Conservation (phyloP, 495 filamentous ascomycete genomes). For the Aspergillus conjunctus region DNA sequence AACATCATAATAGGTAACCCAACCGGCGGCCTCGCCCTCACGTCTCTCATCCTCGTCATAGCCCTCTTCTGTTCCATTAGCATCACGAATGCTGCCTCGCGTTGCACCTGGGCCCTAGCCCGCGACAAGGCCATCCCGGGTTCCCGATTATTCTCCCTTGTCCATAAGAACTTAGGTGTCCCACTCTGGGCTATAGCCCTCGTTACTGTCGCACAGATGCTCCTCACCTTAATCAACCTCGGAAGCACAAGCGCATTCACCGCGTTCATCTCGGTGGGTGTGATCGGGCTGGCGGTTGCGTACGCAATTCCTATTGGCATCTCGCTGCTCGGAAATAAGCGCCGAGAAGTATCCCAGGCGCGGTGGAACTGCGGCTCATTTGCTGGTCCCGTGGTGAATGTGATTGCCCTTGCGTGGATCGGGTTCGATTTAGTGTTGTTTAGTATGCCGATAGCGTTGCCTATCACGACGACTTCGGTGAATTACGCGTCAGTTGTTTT, state of each 20-base stretch:
- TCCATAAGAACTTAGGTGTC: slow-evolving; percentile 34
- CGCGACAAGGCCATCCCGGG: slow-evolving; percentile 54
- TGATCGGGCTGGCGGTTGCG: slow-evolving; percentile 58
- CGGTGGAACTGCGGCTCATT: slow-evolving; percentile 58
- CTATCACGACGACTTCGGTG: slow-evolving; percentile 52
- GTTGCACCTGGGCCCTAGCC: slow-evolving; percentile 62
- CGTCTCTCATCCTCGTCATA: slow-evolving; percentile 61
- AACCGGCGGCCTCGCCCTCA: slow-evolving; percentile 50
- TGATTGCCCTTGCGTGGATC: slow-evolving; percentile 61
- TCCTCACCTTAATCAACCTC: slow-evolving; percentile 64
- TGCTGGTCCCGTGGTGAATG: slow-evolving; percentile 57
- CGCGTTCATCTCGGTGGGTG: slow-evolving; percentile 65
- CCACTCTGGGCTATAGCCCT: slow-evolving; percentile 42
- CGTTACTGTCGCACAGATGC: slow-evolving; percentile 43
- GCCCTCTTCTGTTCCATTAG: slow-evolving; percentile 63
- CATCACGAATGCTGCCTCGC: slow-evolving; percentile 61
- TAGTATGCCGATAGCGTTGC: slow-evolving; percentile 54
- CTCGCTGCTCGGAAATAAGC: slow-evolving; percentile 50
- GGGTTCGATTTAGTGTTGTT: slow-evolving; percentile 60
- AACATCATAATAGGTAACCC: slow-evolving; percentile 48
- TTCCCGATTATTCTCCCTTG: slow-evolving; percentile 35
- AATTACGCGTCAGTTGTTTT: slow-evolving; percentile 69
- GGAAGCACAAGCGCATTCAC: slow-evolving; percentile 61
- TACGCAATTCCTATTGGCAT: slow-evolving; percentile 61
- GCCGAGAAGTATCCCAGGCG: slow-evolving; percentile 53